Conservation (phyloP, 306 rosid species). For the Morella rubra region DNA sequence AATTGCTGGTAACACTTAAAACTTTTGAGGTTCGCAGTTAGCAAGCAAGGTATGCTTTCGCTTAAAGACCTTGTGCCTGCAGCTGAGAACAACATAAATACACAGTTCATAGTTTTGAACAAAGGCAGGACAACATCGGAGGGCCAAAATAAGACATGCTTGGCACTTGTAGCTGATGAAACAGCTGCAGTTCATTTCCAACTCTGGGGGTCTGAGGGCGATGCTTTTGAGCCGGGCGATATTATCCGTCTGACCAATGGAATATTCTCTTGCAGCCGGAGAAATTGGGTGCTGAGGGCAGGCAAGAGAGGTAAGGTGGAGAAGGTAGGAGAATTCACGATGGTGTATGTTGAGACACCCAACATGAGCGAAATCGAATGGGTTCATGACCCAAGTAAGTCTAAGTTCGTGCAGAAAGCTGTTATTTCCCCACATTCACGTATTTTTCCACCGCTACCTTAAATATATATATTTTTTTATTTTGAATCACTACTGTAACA, state of each 20-base stretch:
- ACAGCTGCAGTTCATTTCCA: conserved; percentile 76
- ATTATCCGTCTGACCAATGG: conserved; percentile 44
- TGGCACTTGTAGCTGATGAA: conserved; percentile 64
- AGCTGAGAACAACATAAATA: conserved; percentile 77
- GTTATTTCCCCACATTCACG: conserved; percentile 57
- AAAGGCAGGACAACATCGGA: conserved; percentile 51
- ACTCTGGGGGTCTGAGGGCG: conserved; percentile 81
- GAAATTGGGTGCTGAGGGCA: conserved; percentile 55
- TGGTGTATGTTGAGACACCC: conserved; percentile 70
- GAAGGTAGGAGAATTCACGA: conserved; percentile 69
- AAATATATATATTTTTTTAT: not conserved
- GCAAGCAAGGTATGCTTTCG: conserved; percentile 34
- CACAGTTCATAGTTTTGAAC: conserved; percentile 65
- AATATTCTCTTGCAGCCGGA: conserved; percentile 61
- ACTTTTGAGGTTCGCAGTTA: conserved; percentile 5
- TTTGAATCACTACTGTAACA: not conserved
- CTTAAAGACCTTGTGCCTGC: conserved; percentile 73
- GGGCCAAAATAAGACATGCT: conserved; percentile 55
- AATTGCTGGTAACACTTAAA: too few species aligned
- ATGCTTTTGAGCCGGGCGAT: conserved; percentile 50
- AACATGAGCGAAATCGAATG: conserved; percentile 87
- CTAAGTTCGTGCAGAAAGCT: conserved; percentile 47
- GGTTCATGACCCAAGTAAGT: conserved; percentile 47
- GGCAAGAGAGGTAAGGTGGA: conserved; percentile 74
- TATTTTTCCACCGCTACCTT: conserved; percentile 49